Percentiles rank a stretch among this genome's conserved stretches.
Evolutionary conservation across 2,329 filamentous ascomycete species (phyloP).

Genomic region (Cytospora schulzeri): DNA sequence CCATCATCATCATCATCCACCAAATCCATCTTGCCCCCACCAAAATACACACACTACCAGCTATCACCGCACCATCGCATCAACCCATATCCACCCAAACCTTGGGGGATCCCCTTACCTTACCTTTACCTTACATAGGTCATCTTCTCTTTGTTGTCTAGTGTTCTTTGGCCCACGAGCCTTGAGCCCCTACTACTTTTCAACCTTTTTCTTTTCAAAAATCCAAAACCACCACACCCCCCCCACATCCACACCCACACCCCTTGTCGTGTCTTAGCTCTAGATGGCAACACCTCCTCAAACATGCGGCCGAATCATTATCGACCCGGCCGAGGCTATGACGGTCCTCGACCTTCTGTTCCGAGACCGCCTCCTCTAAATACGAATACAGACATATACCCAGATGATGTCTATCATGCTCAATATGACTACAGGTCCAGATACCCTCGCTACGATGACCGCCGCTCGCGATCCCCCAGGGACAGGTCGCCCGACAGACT

Average conservation of each 20-base stretch:
- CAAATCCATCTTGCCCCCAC: slow-evolving; percentile 4
- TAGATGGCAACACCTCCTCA: slow-evolving; percentile 3
- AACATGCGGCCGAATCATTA: slow-evolving; percentile 28
- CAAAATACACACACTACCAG: background rate
- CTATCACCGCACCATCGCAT: background rate
- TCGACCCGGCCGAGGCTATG: slow-evolving; percentile 24
- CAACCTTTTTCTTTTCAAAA: background rate
- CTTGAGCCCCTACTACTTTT: background rate
- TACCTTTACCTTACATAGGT: background rate
- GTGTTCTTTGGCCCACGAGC: background rate
- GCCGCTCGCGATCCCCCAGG: slow-evolving; percentile 65
- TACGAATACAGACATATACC: slow-evolving; percentile 25
- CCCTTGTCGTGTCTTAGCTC: background rate
- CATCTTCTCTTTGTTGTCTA: background rate
- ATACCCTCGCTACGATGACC: slow-evolving; percentile 65
- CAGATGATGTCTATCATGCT: slow-evolving; percentile 31
- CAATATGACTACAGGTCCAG: slow-evolving; percentile 48
- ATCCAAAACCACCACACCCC: no score
- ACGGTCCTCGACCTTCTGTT: slow-evolving; percentile 15
- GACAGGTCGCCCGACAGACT: slow-evolving; percentile 72
- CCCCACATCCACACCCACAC: background rate
- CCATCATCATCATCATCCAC: slow-evolving; percentile 3
- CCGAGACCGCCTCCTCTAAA: slow-evolving; percentile 25
- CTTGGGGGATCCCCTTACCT: no score
- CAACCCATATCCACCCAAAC: background rate